phyloP scores from a whole-genome alignment of 176 grass and related monocot genomes.

The sorghum (Sorghum bicolor) region Sorghum_bicolor_NCBIv3 NC_012873.2:65710001-65710500 shows the following conservation, averaged over 20 bases:
- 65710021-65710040: background rate
- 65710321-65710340: background rate
- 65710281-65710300: constrained; percentile 82
- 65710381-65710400: background rate
- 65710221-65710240: constrained; percentile 74
- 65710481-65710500: background rate
- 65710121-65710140: constrained; percentile 69
- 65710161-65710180: constrained; percentile 62
- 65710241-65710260: constrained; percentile 69
- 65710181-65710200: constrained; percentile 77
- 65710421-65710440: constrained; percentile 92
- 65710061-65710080: background rate
- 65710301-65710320: constrained; percentile 66
- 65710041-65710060: background rate
- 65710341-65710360: background rate
- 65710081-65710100: constrained; percentile 60
- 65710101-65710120: constrained; percentile 66
- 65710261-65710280: constrained; percentile 70
- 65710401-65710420: constrained; percentile 38
- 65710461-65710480: background rate
- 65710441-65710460: constrained; percentile 84
- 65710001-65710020: background rate
- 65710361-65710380: background rate
- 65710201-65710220: constrained; percentile 52
- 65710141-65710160: constrained; percentile 64